Conservation (phyloP, 176 grass and related monocot genomes). For the Musa itinerans region DNA sequence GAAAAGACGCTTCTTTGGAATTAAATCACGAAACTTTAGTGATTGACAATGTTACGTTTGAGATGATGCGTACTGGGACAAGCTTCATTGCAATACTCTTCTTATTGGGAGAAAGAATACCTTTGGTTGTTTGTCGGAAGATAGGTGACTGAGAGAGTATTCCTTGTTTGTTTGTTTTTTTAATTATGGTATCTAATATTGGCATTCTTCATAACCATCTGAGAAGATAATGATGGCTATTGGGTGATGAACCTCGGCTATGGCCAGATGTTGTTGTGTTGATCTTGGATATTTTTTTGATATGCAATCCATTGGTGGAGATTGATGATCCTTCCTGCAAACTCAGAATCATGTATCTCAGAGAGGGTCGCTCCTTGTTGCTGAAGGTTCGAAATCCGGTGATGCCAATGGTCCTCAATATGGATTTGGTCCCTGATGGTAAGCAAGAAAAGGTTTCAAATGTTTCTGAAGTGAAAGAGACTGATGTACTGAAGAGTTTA, state of each 20-base stretch:
- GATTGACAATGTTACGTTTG: not conserved
- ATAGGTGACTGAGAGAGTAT: too few species aligned
- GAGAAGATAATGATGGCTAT: not conserved
- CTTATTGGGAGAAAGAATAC: not conserved
- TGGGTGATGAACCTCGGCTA: too few species aligned
- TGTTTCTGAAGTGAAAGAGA: slow-evolving; percentile 17
- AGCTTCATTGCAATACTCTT: not conserved
- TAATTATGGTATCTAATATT: not conserved
- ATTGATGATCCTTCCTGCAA: not conserved
- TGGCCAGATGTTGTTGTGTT: not conserved
- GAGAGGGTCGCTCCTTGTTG: slow-evolving; percentile 4
- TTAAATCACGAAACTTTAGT: not conserved
- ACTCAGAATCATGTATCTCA: slow-evolving; percentile 5
- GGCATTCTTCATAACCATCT: not conserved
- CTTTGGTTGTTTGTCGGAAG: too few species aligned
- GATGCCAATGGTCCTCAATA: not conserved
- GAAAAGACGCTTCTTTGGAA: not conserved
- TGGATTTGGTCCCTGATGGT: slow-evolving; percentile 2
- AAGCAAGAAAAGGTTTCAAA: not conserved
- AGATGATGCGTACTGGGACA: not conserved
- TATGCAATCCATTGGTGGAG: not conserved
- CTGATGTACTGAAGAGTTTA: slow-evolving; percentile 14
- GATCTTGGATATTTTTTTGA: not conserved
- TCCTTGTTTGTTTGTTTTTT: too few species aligned
- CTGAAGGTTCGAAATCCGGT: slow-evolving; percentile 8